Conservation (phyloP, 2,329 filamentous ascomycete species). For the Echinosphaeria canescens region DNA sequence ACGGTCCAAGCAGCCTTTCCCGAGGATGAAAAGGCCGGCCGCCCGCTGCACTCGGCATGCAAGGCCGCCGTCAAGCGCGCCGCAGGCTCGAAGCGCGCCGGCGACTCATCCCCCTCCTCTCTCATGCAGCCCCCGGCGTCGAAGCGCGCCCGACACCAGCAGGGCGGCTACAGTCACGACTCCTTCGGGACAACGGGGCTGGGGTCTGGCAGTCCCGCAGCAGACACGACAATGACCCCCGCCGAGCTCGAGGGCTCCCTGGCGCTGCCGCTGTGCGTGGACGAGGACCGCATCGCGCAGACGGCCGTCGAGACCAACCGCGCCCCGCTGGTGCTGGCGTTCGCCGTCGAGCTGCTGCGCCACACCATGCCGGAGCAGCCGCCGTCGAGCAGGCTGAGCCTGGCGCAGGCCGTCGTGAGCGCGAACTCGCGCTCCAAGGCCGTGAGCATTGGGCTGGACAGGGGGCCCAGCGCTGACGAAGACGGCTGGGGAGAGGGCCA, state of each 20-base stretch:
- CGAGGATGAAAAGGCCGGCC: slow-evolving; percentile 24
- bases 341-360: slow-evolving; percentile 50
- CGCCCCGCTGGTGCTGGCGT: slow-evolving; percentile 64
- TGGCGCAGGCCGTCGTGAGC: slow-evolving; percentile 69
- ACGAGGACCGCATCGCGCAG: slow-evolving; percentile 35
- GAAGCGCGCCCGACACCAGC: no score
- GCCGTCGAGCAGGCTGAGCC: slow-evolving; percentile 58
- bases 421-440: slow-evolving; percentile 63
- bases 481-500: slow-evolving; percentile 58
- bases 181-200: no score
- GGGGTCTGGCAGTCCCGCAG: no score
- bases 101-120: no score
- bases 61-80: slow-evolving; percentile 24
- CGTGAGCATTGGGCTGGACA: slow-evolving; percentile 49
- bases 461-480: slow-evolving; percentile 39
- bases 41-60: slow-evolving; percentile 28
- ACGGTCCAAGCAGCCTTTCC: slow-evolving; percentile 23
- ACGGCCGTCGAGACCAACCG: slow-evolving; percentile 52
- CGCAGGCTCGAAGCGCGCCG: slow-evolving; percentile 10
- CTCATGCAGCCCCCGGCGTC: slow-evolving; percentile 6
- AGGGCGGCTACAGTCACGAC: no score
- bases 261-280: slow-evolving; percentile 29
- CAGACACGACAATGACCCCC: slow-evolving; percentile 17
- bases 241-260: slow-evolving; percentile 41
- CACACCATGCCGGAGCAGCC: slow-evolving; percentile 77